Conservation (phyloP, 1,284 basidiomycete species). For the Cryptococcus hybrid region DNA sequence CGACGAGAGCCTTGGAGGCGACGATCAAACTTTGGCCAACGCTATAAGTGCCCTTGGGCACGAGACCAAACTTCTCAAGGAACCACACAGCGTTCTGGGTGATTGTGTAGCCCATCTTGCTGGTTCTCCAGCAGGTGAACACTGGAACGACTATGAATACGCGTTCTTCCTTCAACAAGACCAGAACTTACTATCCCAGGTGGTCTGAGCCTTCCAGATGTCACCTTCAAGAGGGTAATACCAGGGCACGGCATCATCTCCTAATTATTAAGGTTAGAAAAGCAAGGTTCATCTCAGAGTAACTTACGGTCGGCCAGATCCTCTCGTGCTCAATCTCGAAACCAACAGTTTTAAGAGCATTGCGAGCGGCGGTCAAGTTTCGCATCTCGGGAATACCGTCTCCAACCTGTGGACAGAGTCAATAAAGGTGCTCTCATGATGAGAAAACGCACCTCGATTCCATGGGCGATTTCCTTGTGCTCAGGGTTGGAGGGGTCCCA, state of each 20-base stretch:
- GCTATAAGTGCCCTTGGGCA: slow-evolving; percentile 90
- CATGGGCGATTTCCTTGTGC: slow-evolving; percentile 91
- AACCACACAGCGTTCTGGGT: slow-evolving; percentile 78
- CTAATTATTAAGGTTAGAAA: slow-evolving; percentile 15
- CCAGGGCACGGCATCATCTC: slow-evolving; percentile 74
- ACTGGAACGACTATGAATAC: slow-evolving; percentile 39
- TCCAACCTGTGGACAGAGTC: slow-evolving; percentile 57
- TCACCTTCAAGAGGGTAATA: slow-evolving; percentile 97
- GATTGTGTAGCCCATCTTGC: slow-evolving; percentile 78
- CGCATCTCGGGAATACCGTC: slow-evolving; percentile 99
- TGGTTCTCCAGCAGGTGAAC: slow-evolving; percentile 84
- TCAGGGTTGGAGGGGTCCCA: slow-evolving; percentile 85
- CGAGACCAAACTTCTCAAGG: slow-evolving; percentile 73
- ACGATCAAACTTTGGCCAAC: slow-evolving; percentile 87
- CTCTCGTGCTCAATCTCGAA: slow-evolving; percentile 86
- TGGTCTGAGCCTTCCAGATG: slow-evolving; percentile 84
- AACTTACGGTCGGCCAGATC: slow-evolving; percentile 79
- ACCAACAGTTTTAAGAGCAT: slow-evolving; percentile 80
- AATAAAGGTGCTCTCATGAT: slow-evolving; percentile 30
- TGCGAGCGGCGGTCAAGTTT: slow-evolving; percentile 65
- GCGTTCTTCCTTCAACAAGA: background rate
- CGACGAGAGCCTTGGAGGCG: slow-evolving; percentile 75
- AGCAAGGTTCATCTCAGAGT: background rate
- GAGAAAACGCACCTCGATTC: slow-evolving; percentile 58
- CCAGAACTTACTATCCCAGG: slow-evolving; percentile 68